Evolutionary conservation across 2,329 filamentous ascomycete genomes (phyloP).

Genomic region (Plenodomus biglobosus): DNA sequence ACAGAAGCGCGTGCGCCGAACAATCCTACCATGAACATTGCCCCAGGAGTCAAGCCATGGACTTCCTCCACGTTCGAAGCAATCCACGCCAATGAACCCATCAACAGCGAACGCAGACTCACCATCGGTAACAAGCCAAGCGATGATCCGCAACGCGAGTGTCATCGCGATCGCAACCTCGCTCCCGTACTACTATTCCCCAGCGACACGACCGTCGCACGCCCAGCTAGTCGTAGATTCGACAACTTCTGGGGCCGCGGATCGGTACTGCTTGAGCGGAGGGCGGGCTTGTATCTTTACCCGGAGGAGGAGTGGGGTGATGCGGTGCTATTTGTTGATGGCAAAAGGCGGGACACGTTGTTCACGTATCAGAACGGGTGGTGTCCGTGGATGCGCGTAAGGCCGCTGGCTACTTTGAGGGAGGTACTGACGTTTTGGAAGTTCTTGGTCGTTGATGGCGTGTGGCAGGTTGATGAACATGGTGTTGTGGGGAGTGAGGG

Average conservation of each 20-base stretch:
- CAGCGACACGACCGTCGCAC: constrained; percentile 1
- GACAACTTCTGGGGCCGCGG: constrained; percentile 6
- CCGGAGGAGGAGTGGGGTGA: constrained; percentile 5
- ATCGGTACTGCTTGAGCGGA: constrained; percentile 6
- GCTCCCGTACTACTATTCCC: constrained; percentile 6
- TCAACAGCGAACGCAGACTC: constrained; percentile 3
- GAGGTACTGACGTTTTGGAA: constrained; percentile 8
- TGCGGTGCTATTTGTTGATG: constrained; percentile 5
- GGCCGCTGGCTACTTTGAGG: constrained; percentile 5
- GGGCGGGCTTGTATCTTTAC: constrained; percentile 4
- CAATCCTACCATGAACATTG: constrained; percentile 3
- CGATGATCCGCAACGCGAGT: constrained; percentile 5
- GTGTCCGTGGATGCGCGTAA: constrained; percentile 6
- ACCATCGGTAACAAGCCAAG: constrained; percentile 3
- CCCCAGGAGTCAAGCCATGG: constrained; percentile 5
- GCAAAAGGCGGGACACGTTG: constrained; percentile 2
- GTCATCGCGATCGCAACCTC: constrained; percentile 1
- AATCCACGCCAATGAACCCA: constrained; percentile 3
- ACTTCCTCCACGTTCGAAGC: constrained; percentile 1
- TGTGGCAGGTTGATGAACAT: constrained; percentile 5
- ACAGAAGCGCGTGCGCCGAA: constrained; percentile 3
- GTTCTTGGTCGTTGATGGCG: constrained; percentile 3
- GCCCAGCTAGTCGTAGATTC: constrained; percentile 1
- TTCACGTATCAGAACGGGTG: constrained; percentile 6
- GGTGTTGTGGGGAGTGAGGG: constrained; percentile 2